Conservation (phyloP, 371 early-diverging fungal species). For the Mortierella sp. region DNA sequence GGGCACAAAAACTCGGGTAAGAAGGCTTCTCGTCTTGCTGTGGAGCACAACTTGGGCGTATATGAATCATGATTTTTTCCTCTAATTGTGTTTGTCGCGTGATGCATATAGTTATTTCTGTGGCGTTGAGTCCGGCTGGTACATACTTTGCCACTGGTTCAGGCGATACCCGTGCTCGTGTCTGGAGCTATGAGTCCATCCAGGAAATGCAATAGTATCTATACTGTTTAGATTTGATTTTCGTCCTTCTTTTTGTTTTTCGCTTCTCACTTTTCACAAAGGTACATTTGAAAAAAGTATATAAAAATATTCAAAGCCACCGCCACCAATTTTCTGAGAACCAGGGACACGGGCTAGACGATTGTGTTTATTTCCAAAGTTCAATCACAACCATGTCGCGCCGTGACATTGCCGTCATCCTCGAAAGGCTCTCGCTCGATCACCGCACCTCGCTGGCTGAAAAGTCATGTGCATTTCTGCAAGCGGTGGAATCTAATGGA, state of each 20-base stretch:
- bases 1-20: conserved; percentile 97
- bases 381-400: conserved; percentile 34
- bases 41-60: too few relatives aligned
- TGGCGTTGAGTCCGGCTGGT: conserved; percentile 86
- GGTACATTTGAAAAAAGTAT: neutral
- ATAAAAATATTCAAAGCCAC: neutral
- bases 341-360: neutral
- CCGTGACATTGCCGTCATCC: conserved; percentile 40
- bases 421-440: conserved; percentile 43
- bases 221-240: too few relatives aligned
- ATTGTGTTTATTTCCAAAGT: neutral
- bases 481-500: conserved; percentile 42
- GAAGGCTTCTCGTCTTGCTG: too few relatives aligned
- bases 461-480: conserved; percentile 43
- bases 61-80: neutral
- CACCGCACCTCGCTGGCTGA: conserved; percentile 49
- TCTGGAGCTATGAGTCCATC: conserved; percentile 82
- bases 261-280: too few relatives aligned
- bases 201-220: conserved; percentile 9
- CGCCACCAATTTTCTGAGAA: conserved; percentile 6
- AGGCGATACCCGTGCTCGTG: conserved; percentile 93
- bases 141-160: conserved; percentile 95
- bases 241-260: too few relatives aligned
- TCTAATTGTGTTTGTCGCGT: neutral
- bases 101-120: conserved; percentile 81